Evolutionary conservation across 106 monocot species (phyloP).

Genomic region (Vanilla planifolia): DNA sequence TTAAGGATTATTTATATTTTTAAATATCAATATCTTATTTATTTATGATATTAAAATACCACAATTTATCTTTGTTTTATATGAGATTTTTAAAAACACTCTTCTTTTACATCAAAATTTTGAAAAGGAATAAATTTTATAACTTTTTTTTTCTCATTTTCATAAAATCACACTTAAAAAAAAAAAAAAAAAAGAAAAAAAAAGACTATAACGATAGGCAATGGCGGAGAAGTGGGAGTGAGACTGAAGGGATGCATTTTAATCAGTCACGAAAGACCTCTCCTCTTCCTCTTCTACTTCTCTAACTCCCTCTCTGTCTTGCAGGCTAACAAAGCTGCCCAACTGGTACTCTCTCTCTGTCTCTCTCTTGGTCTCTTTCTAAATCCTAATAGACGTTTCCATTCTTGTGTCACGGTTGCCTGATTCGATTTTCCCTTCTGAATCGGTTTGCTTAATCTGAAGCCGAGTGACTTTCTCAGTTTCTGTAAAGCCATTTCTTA

Average conservation of each 20-base stretch:
- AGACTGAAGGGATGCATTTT: neutral
- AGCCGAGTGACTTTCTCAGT: neutral
- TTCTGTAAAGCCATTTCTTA: no score
- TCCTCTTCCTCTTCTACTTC: neutral
- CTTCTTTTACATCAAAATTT: no score
- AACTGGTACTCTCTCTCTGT: slow-evolving; percentile 8
- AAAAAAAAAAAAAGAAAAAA: no score
- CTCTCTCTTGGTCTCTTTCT: neutral
- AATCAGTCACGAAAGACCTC: neutral
- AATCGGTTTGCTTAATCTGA: neutral
- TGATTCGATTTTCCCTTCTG: neutral
- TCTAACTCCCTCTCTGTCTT: neutral
- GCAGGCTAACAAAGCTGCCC: neutral
- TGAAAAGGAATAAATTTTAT: no score
- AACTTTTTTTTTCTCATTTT: no score
- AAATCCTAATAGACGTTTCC: neutral
- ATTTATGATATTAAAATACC: no score
- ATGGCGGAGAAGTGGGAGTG: slow-evolving; percentile 6
- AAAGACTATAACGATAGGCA: slow-evolving; percentile 9
- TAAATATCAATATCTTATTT: no score
- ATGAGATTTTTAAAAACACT: no score
- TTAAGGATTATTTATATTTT: no score
- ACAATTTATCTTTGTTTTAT: no score
- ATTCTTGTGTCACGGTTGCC: no score
- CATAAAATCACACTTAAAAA: no score